Evolutionary conservation across 1,284 basidiomycete species (phyloP), one percentile per base, ranked within the genome.

Genomic region (Cutaneotrichosporon sp.): DNA sequence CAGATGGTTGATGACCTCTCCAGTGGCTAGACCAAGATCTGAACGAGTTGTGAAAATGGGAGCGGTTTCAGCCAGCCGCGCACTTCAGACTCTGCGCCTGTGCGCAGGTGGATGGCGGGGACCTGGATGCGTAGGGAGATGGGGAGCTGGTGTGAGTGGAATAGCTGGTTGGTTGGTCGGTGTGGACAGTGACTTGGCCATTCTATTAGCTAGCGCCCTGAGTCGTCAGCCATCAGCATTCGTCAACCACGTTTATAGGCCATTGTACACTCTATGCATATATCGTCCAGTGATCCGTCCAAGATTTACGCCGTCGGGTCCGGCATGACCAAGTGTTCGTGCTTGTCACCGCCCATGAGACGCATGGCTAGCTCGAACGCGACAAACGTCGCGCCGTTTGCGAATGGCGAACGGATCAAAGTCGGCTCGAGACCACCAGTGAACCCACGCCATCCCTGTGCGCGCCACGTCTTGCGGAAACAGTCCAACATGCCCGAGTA

Each of bases 341-440:
- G 30, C 38, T 40, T 38, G 21, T 56, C 31, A 22, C 42, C 21
- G 11, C 66, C 68, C 71, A 81, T 70, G 10, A 73, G 71, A 59
- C 80, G 66, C 81, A 82, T 91, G 38, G 91, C 91, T 80, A 95
- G 84, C 82, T 96, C 92, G 74, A 93, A 95, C 4, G 91, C 92
- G 63, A 94, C 86, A 85, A 96, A 96, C 0, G 92, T 97, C 2
- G 91, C 91, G 40, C 92, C 92, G 74, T 97, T 97, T 11, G 92
- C 92, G 58, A 80, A 79, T 16, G 76, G 79, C 26, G 72, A 76
- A 60, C 75, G 85, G 73, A 97, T 91, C 62, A 99, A 84, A 10
- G 95, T 98, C 34, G 96, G 96, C 16, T 85, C 85, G 18, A 98
- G 84, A 21, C 96, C 96, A 42, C 93, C 87, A 42, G 89, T 90